Conservation (phyloP, 306 rosid genomes). For the Vigna reflexopilosa region DNA sequence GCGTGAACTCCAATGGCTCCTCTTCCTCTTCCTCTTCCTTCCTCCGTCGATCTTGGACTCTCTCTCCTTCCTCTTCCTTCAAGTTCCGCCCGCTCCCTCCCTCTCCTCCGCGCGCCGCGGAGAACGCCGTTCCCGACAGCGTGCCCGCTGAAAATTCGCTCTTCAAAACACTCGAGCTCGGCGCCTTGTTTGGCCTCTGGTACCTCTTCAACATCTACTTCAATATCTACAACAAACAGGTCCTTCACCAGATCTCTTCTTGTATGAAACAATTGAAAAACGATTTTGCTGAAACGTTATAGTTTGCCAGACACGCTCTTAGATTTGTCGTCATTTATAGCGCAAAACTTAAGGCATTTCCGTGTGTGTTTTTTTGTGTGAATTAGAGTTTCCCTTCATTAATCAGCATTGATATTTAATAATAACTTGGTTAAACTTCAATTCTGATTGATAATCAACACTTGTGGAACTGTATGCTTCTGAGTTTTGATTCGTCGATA, state of each 20-base stretch:
- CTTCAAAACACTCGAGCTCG: conserved; percentile 74
- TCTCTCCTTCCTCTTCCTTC: conserved; percentile 58
- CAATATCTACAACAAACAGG: conserved; percentile 97
- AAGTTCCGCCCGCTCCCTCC: conserved; percentile 72
- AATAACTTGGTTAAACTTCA: background rate
- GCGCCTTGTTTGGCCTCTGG: conserved; percentile 87
- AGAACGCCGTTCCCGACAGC: conserved; percentile 48
- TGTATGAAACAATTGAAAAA: background rate
- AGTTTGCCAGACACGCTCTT: background rate
- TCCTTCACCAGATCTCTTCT: conserved; percentile 30
- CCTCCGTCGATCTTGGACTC: conserved; percentile 74
- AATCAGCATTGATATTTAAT: background rate
- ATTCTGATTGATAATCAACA: background rate
- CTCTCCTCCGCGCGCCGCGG: conserved; percentile 66
- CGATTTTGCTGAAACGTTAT: too few relatives aligned
- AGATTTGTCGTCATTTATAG: background rate
- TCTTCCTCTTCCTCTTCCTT: conserved; percentile 39
- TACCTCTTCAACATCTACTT: conserved; percentile 93
- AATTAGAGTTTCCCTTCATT: background rate
- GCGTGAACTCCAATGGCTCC: conserved; percentile 11
- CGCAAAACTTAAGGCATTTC: background rate
- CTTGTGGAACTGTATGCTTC: background rate
- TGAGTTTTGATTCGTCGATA: background rate
- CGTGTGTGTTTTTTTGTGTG: background rate
- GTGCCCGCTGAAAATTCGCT: conserved; percentile 47